Evolutionary conservation across 73 alveolate species (phyloP), one percentile per base, ranked within the genome.

Genomic region (Effrenium voratum): DNA sequence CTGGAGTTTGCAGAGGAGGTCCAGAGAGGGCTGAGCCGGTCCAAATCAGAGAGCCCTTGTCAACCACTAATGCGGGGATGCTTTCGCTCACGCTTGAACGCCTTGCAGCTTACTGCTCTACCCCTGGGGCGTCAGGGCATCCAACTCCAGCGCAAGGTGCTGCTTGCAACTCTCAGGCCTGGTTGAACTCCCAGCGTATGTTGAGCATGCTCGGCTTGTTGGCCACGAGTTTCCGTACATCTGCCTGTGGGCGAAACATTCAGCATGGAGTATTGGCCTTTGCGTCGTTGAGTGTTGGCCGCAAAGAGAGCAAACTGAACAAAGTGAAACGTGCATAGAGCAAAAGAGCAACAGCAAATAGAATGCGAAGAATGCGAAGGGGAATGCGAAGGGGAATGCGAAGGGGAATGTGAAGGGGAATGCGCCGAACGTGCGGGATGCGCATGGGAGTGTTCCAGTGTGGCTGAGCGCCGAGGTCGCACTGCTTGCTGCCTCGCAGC

Each of bases 61-160:
- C 95, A 88, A 45, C 95, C 95, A 32, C 28, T 88, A 43, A 88
- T 88, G 95, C 95, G 30, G 12, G 55, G 41, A 13, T 85, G 95
- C 4, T 88, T 88, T 36, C 52, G 13, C 24, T 66, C 80, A 15
- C 63, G 95, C 10, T n/a, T 88, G 49, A n/a, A 60, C 12, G 95
- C 85, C 12, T 44, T 88, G 86, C 73, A 88, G 59, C 47, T 43
- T 10, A 72, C 43, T 10, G 84, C 85, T 6, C 47, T 88, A 34
- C 94, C 94, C 19, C 6, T 88, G 68, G 95, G 95, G 46, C 70
- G 57, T 0, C 0, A 22, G n/a, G 95, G 95, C 16, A 41, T 88
- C 12, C 32, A 40, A 26, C 85, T 88, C 55, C 70, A 41, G 24
- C 95, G 95, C 52, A 34, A 41, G 36, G 72, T 52, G 30, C 50